Evolutionary conservation across 83 land plant species (phyloP).

Genomic region (Picea mariana): DNA sequence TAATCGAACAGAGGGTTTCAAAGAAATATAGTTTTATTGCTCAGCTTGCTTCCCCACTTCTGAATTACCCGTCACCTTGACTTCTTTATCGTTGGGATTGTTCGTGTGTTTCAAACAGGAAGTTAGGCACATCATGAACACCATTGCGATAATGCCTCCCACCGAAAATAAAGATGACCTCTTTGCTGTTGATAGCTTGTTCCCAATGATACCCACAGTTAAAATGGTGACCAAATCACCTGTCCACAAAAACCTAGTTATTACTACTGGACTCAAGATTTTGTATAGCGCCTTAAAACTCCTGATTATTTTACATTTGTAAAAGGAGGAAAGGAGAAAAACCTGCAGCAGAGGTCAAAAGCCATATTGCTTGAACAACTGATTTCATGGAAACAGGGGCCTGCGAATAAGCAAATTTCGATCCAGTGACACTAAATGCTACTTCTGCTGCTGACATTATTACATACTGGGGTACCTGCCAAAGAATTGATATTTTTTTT

Average conservation of each 20-base stretch:
- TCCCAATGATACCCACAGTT: slow-evolving; percentile 33
- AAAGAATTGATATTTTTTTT: slow-evolving; percentile 25
- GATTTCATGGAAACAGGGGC: slow-evolving; percentile 46
- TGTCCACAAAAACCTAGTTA: slow-evolving; percentile 14
- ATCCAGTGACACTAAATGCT: slow-evolving; percentile 39
- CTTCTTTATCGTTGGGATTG: too few relatives aligned
- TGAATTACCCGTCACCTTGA: too few relatives aligned
- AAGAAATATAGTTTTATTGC: too few relatives aligned
- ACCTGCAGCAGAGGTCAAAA: slow-evolving; percentile 37
- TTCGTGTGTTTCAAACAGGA: too few relatives aligned
- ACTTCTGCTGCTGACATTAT: slow-evolving; percentile 36
- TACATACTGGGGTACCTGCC: slow-evolving; percentile 41
- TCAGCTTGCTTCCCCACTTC: too few relatives aligned
- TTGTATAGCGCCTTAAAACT: background rate
- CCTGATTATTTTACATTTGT: too few relatives aligned
- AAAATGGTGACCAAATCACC: slow-evolving; percentile 36
- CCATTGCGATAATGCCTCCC: slow-evolving; percentile 32
- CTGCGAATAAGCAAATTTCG: slow-evolving; percentile 48
- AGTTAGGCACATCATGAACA: too few relatives aligned
- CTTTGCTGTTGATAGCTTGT: slow-evolving; percentile 30
- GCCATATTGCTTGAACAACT: slow-evolving; percentile 39
- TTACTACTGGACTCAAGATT: background rate
- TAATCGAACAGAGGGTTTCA: too few relatives aligned
- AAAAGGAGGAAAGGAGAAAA: background rate
- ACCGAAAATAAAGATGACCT: slow-evolving; percentile 32